phyloP scores from a whole-genome alignment of 2,329 filamentous ascomycete species.

The Xylariaceae sp. region DNA sequence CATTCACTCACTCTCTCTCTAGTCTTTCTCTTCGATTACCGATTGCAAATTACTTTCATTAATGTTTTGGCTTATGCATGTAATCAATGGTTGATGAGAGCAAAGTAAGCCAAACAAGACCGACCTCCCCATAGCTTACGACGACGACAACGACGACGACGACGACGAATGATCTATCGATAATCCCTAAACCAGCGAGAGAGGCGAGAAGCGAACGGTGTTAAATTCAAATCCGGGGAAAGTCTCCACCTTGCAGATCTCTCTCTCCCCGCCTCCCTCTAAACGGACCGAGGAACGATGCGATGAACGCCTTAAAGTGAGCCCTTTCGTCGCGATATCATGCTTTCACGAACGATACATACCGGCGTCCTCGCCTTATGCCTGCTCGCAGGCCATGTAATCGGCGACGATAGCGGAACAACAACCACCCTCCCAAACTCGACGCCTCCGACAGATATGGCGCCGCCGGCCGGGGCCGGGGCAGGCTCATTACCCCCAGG shows the following conservation, averaged over 20 bases:
- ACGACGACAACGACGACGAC: no score
- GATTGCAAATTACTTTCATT: no score
- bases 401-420: not conserved
- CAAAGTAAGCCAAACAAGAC: no score
- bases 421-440: not conserved
- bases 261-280: not conserved
- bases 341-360: slow-evolving; percentile 7
- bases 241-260: not conserved
- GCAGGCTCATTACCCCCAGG: no score
- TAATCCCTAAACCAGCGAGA: no score
- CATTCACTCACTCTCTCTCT: no score
- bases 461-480: not conserved
- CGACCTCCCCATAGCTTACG: no score
- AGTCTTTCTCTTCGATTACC: no score
- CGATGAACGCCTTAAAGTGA: slow-evolving; percentile 11
- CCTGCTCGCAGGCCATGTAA: slow-evolving; percentile 6
- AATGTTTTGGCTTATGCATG: no score
- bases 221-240: not conserved
- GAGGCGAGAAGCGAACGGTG: not conserved
- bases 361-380: slow-evolving; percentile 10
- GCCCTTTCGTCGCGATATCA: slow-evolving; percentile 10
- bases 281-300: not conserved
- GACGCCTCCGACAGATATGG: not conserved
- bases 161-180: no score
- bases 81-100: no score